phyloP scores from a whole-genome alignment of 371 early-diverging fungal genomes.

The Circinella minor region DNA sequence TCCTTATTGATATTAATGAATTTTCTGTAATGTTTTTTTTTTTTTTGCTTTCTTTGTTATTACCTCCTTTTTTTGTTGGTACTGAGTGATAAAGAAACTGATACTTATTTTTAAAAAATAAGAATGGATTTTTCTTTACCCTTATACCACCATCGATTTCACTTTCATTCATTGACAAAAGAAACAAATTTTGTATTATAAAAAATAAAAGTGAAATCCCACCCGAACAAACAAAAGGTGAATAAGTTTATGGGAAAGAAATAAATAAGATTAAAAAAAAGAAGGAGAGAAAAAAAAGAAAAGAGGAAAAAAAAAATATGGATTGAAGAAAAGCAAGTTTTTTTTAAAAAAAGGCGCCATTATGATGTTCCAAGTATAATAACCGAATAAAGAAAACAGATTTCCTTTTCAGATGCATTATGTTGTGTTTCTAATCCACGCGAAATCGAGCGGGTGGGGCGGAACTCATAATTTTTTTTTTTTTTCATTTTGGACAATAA shows the following conservation, averaged over 20 bases:
- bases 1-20: too few relatives aligned
- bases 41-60: neutral
- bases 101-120: conserved; percentile 12
- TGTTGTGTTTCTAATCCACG: neutral
- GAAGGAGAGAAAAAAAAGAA: conserved; percentile 13
- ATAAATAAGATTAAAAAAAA: conserved; percentile 8
- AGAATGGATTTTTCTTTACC: conserved; percentile 14
- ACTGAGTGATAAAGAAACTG: conserved; percentile 11
- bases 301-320: conserved; percentile 1
- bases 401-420: conserved; percentile 5
- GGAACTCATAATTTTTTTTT: neutral
- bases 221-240: conserved; percentile 8
- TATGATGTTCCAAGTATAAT: neutral
- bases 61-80: conserved; percentile 14
- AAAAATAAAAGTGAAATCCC: neutral
- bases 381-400: conserved; percentile 8
- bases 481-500: too few relatives aligned
- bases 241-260: conserved; percentile 5
- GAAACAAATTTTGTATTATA: neutral
- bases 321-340: neutral
- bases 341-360: neutral
- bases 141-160: neutral
- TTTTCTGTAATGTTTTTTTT: too few relatives aligned
- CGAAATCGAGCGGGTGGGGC: neutral
- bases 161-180: conserved; percentile 2